Base-by-base conservation (phyloP, 176 grass and related monocot species). In the Phragmites australis region DNA sequence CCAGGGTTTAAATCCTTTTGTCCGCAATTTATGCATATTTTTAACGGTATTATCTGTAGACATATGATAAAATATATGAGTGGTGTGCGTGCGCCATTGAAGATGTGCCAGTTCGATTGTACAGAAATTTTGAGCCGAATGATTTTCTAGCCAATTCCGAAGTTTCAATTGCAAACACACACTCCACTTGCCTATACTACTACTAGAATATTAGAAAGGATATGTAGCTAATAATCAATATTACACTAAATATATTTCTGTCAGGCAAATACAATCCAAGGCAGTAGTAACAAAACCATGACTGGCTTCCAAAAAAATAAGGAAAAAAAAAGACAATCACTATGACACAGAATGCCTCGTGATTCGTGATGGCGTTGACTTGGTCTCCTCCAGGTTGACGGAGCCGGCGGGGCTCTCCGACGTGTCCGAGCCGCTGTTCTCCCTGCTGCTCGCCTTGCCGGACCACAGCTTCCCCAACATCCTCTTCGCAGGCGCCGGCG, bases 351-450 rank as follows among this genome's bases (percentile, higher is more conserved):
- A 95, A 54, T 82, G 96, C 60, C 90, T 84, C 4, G 88, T 93
- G 68, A 84, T 86, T 21, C 88, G 89, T 11, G 96, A 88, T 13
- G 84, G 82, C 13, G 84, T 95, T 8, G 96, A 99, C 84, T 89
- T 99, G 21, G 96, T 76, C 15, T 99, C 96, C 13, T 95, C 96
- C 7, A 62, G 82, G 75, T 90, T 95, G 29, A 84, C 66, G 5
- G 92, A 98, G 45, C 90, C 93, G 2, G 90, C 96, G 12, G 92
- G 96, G 70, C 96, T 99, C 66, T 91, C 96, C 19, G 96, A 99
- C 60, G 93, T 93, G 86, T 99, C 92, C 0, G 90, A 95, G 68
- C 90, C 87, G 72, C 86, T 94, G 78, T 89, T 94, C 70, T 94
- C 95, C 14, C 85, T 82, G n/a, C 51, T 76, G 44, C 88, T 87